Percentiles rank a stretch among this genome's conserved stretches.
Conservation (phyloP, 1,139 yeast genomes). For the Entelexis paramagnoliae region DNA sequence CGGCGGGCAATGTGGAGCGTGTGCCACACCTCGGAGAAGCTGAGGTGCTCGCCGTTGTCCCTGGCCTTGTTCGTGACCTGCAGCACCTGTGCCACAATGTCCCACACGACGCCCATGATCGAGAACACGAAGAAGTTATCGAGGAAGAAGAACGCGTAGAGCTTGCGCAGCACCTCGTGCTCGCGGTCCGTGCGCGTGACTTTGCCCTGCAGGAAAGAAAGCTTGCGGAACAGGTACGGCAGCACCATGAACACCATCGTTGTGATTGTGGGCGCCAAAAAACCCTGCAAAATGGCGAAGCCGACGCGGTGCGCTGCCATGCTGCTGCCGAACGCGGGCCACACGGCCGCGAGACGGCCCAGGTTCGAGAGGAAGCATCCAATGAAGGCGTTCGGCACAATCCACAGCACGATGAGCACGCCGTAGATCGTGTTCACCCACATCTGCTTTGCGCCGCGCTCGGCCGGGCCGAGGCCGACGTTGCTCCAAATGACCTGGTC, state of each 20-base stretch:
- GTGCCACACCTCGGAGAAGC: constrained; percentile 25
- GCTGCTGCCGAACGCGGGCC: constrained; percentile 31
- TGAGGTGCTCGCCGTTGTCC: constrained; percentile 13
- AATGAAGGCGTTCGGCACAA: constrained; percentile 36
- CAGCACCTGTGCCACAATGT: constrained; percentile 31
- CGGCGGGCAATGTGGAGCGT: constrained; percentile 29
- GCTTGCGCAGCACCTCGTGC: constrained; percentile 33
- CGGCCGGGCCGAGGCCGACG: constrained; percentile 27
- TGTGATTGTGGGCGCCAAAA: constrained; percentile 34
- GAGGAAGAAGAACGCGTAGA: constrained; percentile 34
- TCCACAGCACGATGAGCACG: constrained; percentile 31
- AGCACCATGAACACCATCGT: constrained; percentile 31
- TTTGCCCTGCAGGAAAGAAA: constrained; percentile 35
- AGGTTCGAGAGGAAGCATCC: constrained; percentile 35
- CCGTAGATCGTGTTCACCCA: constrained; percentile 32
- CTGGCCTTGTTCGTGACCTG: constrained; percentile 22
- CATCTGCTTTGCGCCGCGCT: constrained; percentile 30
- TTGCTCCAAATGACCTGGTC: constrained; percentile 35
- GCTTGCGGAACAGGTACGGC: constrained; percentile 33
- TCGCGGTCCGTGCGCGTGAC: constrained; percentile 34
- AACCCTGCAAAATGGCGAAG: constrained; percentile 35
- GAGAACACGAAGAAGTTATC: constrained; percentile 35
- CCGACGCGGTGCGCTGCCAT: constrained; percentile 28
- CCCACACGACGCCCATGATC: constrained; percentile 35
- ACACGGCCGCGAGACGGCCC: constrained; percentile 32